Conservation (phyloP, 352 stramenopile species). For the Pelagophyceae sp. region DNA sequence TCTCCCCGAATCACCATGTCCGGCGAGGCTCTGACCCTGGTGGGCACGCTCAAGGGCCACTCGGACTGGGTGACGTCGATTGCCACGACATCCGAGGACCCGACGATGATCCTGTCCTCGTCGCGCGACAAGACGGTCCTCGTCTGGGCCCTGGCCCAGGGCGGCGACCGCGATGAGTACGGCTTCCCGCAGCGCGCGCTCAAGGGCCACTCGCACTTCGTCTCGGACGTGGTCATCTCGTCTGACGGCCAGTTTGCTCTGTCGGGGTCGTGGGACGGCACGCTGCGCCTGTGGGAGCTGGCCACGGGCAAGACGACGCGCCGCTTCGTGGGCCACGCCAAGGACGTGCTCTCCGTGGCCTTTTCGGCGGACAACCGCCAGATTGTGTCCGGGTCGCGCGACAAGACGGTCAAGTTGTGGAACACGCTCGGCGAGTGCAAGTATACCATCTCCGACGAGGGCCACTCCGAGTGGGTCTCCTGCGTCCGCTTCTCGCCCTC, state of each 20-base stretch:
- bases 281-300: constrained; percentile 98
- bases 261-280: constrained; percentile 96
- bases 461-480: constrained; percentile 99
- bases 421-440: constrained; percentile 99
- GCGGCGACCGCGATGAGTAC: constrained; percentile 65
- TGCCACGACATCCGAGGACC: constrained; percentile 95
- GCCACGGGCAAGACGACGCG: constrained; percentile 95
- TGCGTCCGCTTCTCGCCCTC: constrained; percentile 97
- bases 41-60: constrained; percentile 63
- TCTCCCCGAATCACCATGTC: constrained; percentile 51
- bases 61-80: constrained; percentile 81
- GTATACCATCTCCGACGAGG: constrained; percentile 95
- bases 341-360: constrained; percentile 98
- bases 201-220: constrained; percentile 98
- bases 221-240: constrained; percentile 98
- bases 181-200: constrained; percentile 91
- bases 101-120: constrained; percentile 93
- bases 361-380: constrained; percentile 98
- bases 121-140: constrained; percentile 97
- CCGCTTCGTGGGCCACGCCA: constrained; percentile 97
- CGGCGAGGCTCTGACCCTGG: constrained; percentile 59
- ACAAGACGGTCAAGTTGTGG: constrained; percentile 99
- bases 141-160: constrained; percentile 71
- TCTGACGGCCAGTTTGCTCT: constrained; percentile 97
- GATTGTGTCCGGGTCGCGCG: constrained; percentile 96